Evolutionary conservation across 2,329 filamentous ascomycete genomes (phyloP), one percentile per base, ranked within the genome.

Genomic region (Penicillium sp.): DNA sequence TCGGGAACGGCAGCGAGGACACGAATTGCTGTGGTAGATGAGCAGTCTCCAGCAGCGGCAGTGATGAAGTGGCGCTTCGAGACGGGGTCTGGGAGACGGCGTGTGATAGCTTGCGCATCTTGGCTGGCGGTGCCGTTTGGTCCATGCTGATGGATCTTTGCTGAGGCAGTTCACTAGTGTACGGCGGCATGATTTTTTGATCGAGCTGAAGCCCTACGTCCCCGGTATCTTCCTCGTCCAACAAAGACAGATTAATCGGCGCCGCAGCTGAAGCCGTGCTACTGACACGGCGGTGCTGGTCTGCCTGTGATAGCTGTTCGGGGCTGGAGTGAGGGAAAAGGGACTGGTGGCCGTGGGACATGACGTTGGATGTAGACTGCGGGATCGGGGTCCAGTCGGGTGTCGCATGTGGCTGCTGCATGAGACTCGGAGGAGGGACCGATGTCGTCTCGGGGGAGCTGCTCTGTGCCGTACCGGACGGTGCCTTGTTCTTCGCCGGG

Each of bases 141-240:
- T 71, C 67, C 9, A 66, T 50, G 38, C 54, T 62, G 5, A 64
- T 48, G 13, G 57, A 46, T 22, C 54, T 56, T 48, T 67, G 69
- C 6, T 65, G 66, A 5, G 63, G 53, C 1, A 67, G 28, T 28
- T 68, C 67, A 30, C 58, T 62, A 22, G 57, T 18, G 24, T 65
- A 69, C 11, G 59, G 54, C 4, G 61, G 35, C 40, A 56, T 51
- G 43, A 61, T 57, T 44, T 62, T 62, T 24, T 57, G 54, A 28
- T 62, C 59, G 8, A 63, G 43, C 7, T 57, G 55, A 14, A 63
- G 50, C 9, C 48, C 44, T 9, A 39, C 70, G 54, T 74, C 73
- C 2, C 75, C 74, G 43, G 78, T 75, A 28, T 82, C 80, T 44
- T 82, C 80, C 33, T 83, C 81, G 53, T 84, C 81, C 6, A 79